Evolutionary conservation across 1,139 yeast genomes (phyloP).

Genomic region (Spathaspora jeffriesii): DNA sequence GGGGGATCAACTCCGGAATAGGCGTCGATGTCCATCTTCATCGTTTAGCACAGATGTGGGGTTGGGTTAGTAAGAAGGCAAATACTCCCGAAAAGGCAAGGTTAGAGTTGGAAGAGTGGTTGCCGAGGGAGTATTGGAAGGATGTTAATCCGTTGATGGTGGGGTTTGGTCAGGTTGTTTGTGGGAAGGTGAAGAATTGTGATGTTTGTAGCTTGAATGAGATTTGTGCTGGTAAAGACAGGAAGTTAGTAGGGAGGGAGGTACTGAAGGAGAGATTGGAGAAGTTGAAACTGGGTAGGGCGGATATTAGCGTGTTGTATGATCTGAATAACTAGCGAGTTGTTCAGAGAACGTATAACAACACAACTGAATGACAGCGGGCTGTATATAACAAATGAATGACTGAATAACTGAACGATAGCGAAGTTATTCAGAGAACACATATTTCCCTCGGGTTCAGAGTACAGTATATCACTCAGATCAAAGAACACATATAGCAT

Average conservation of each 20-base stretch:
- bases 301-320: constrained; percentile 19
- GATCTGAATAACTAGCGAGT: too few species aligned
- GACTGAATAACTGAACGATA: too few species aligned
- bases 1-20: constrained; percentile 76
- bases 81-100: constrained; percentile 79
- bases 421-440: too few species aligned
- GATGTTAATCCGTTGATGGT: constrained; percentile 86
- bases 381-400: too few species aligned
- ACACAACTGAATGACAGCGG: too few species aligned
- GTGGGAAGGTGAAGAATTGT: constrained; percentile 76
- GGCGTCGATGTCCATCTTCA: constrained; percentile 96
- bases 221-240: constrained; percentile 55
- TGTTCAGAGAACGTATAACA: too few species aligned
- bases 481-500: too few species aligned
- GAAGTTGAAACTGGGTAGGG: constrained; percentile 38
- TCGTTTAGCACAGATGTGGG: constrained; percentile 78
- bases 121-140: constrained; percentile 73
- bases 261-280: constrained; percentile 28
- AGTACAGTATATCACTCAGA: too few species aligned
- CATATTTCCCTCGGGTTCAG: too few species aligned
- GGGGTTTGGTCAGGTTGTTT: constrained; percentile 91
- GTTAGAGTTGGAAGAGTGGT: constrained; percentile 67
- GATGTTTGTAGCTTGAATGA: constrained; percentile 65
- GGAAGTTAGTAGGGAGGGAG: constrained; percentile 36
- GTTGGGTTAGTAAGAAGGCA: constrained; percentile 61